Percentiles rank a stretch among this genome's conserved stretches.
phyloP scores from a whole-genome alignment of 805 yeast genomes.

The Saccharomycopsis vini region DNA sequence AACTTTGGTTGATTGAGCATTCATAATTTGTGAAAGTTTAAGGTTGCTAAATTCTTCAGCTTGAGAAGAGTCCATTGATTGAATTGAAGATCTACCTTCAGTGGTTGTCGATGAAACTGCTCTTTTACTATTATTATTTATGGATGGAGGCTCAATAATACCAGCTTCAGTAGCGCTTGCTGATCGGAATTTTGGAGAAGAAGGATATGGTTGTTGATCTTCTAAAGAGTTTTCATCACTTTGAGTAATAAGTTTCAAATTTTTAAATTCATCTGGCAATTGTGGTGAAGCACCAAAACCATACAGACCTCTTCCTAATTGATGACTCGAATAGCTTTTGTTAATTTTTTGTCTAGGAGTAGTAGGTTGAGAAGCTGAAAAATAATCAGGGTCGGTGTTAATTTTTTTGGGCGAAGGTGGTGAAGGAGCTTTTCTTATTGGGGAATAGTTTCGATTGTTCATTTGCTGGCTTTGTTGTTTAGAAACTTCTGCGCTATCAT shows the following conservation, averaged over 20 bases:
- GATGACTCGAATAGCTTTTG: not conserved
- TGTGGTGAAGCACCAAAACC: constrained; percentile 14
- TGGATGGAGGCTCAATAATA: not conserved
- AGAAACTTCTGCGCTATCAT: no score
- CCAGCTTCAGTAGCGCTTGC: constrained; percentile 16
- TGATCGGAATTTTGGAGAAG: constrained; percentile 11
- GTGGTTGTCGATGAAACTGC: constrained; percentile 18
- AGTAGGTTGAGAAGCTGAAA: not conserved
- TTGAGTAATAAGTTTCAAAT: constrained; percentile 2
- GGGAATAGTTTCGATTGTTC: no score
- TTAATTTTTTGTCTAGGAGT: constrained; percentile 1
- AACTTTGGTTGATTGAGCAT: constrained; percentile 19
- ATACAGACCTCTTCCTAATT: not conserved
- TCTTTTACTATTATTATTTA: not conserved
- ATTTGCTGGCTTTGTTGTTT: not conserved
- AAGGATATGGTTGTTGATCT: not conserved
- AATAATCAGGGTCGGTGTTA: not conserved
- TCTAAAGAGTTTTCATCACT: not conserved
- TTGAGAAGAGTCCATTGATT: constrained; percentile 19
- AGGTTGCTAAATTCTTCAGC: constrained; percentile 6
- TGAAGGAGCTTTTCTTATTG: constrained; percentile 68
- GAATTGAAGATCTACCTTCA: constrained; percentile 33
- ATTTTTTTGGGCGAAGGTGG: constrained; percentile 38
- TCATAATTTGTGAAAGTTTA: constrained; percentile 18
- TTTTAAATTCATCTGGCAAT: constrained; percentile 9